Percentiles rank a stretch among this genome's conserved stretches.
Evolutionary conservation across 176 grass and related monocot genomes (phyloP).

Genomic region (Pontederia crassipes): DNA sequence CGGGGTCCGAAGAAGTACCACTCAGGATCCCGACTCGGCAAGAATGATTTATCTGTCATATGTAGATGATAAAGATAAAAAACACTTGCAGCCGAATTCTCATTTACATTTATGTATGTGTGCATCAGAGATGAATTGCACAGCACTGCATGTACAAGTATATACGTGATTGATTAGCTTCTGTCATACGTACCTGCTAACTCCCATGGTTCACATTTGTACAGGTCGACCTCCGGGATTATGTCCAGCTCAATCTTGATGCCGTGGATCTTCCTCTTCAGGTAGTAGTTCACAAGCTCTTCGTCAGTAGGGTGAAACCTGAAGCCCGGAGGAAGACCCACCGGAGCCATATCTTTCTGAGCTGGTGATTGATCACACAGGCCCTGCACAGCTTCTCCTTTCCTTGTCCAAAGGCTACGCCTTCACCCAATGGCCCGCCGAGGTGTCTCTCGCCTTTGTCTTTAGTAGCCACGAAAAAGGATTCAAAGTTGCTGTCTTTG

Average conservation of each 20-base stretch:
- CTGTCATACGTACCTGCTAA: constrained; percentile 40
- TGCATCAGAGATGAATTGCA: constrained; percentile 20
- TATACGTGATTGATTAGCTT: neutral
- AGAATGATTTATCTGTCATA: constrained; percentile 79
- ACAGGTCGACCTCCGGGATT: constrained; percentile 95
- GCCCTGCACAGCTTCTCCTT: neutral
- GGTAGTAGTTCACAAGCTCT: constrained; percentile 98
- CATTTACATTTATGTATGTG: neutral
- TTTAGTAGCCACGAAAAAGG: neutral
- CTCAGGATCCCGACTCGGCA: constrained; percentile 93
- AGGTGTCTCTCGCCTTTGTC: neutral
- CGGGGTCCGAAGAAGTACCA: constrained; percentile 98
- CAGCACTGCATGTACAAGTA: neutral
- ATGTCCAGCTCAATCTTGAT: constrained; percentile 91
- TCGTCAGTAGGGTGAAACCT: constrained; percentile 91
- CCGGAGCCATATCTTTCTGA: constrained; percentile 60
- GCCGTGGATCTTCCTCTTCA: constrained; percentile 98
- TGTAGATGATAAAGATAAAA: neutral
- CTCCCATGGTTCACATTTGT: constrained; percentile 99
- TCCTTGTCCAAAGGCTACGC: neutral
- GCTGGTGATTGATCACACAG: no score
- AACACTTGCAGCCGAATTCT: no score
- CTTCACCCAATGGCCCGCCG: neutral
- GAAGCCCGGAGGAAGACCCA: constrained; percentile 92
- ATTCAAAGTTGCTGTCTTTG: neutral